Percentiles rank a stretch among this genome's conserved stretches.
These are phyloP conservation scores for Wickerhamomyces subpelliculosus DNA, from an alignment of 805 yeast species.

Conservation along the genomic window DNA sequence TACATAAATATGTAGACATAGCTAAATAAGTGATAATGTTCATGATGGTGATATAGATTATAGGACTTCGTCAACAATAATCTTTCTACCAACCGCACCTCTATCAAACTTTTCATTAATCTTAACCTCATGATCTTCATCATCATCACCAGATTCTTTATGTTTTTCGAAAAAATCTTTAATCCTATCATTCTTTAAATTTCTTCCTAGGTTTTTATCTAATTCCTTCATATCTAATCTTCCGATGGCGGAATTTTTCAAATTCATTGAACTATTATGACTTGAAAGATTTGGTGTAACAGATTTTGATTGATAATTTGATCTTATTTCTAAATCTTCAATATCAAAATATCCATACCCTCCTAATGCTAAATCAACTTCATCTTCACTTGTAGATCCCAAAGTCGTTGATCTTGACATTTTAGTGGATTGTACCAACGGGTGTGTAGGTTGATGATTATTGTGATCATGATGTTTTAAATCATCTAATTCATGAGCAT, in stretches of 20 bases:
- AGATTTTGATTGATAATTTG: constrained; percentile 49
- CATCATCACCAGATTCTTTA: background rate
- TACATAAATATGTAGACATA: background rate
- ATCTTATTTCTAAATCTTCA: constrained; percentile 55
- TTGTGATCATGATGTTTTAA: constrained; percentile 7
- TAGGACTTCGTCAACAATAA: constrained; percentile 14
- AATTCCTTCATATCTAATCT: constrained; percentile 1
- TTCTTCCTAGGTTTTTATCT: constrained; percentile 16
- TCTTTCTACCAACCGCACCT: constrained; percentile 32
- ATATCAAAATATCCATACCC: constrained; percentile 78
- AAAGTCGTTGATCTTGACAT: constrained; percentile 18
- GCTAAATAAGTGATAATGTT: background rate
- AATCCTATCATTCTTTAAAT: constrained; percentile 13
- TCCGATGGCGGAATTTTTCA: background rate
- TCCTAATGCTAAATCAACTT: constrained; percentile 39
- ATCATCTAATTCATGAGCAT: constrained; percentile 29
- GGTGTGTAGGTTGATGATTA: too few species aligned
- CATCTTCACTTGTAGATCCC: constrained; percentile 20
- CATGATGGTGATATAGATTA: background rate
- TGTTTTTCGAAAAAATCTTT: constrained; percentile 16
- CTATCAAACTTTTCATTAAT: constrained; percentile 32
- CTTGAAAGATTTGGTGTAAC: constrained; percentile 22
- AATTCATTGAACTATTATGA: constrained; percentile 8
- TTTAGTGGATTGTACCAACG: background rate
- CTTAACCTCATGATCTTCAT: background rate